phyloP scores from a whole-genome alignment of 768 basidiomycete species.

The Dentipellis fragilis region DNA sequence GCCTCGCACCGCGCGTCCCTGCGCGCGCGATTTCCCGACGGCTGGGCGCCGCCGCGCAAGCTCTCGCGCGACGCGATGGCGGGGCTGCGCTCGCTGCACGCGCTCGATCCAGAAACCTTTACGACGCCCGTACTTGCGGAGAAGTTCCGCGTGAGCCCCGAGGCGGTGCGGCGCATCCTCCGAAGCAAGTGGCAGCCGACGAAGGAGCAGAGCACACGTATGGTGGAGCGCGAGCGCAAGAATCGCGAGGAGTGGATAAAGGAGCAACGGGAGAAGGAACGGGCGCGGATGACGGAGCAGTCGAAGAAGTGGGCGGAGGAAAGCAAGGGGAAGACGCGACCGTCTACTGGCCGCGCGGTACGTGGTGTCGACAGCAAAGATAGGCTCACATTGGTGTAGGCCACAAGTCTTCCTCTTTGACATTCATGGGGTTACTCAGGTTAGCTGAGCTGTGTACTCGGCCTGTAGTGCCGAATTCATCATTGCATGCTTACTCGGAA shows the following conservation, averaged over 20 bases:
- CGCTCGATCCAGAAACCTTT: slow-evolving; percentile 31
- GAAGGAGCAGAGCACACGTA: slow-evolving; percentile 20
- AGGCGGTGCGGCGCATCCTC: slow-evolving; percentile 42
- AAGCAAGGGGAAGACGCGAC: no score
- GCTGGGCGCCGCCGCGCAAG: slow-evolving; percentile 44
- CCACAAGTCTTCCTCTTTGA: not conserved
- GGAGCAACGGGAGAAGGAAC: slow-evolving; percentile 13
- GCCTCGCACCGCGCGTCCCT: slow-evolving; percentile 22
- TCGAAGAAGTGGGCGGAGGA: not conserved
- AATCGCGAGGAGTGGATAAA: slow-evolving; percentile 14
- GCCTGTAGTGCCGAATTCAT: no score
- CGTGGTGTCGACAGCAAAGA: not conserved
- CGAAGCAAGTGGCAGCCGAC: slow-evolving; percentile 33
- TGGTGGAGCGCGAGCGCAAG: slow-evolving; percentile 21
- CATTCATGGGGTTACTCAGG: not conserved
- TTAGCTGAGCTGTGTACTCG: no score
- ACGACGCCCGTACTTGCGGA: slow-evolving; percentile 31
- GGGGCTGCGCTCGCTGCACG: slow-evolving; percentile 33
- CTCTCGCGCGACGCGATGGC: slow-evolving; percentile 45
- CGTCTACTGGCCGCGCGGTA: not conserved
- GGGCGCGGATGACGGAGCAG: not conserved
- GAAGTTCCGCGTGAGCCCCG: slow-evolving; percentile 39
- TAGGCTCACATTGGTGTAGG: not conserved
- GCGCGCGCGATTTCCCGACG: slow-evolving; percentile 25
- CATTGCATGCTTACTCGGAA: no score